Conservation (phyloP, 2,329 filamentous ascomycete genomes). For the Rutstroemia sp. region DNA sequence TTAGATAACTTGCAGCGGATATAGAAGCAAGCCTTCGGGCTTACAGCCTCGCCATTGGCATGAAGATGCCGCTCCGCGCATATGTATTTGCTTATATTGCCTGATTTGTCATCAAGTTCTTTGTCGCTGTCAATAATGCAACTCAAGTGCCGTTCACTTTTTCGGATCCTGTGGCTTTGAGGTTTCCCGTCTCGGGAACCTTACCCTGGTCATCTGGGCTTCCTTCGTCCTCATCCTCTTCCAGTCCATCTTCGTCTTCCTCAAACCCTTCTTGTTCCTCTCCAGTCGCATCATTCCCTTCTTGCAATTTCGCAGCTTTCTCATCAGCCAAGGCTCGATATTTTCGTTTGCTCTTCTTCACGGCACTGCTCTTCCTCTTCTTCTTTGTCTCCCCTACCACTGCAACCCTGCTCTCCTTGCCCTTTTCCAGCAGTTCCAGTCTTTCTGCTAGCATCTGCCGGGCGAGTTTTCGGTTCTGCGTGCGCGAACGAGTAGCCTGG, state of each 20-base stretch:
- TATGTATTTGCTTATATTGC: too few relatives aligned
- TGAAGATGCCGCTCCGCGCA: too few relatives aligned
- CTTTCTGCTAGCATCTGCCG: conserved; percentile 51
- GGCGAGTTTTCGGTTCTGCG: conserved; percentile 82
- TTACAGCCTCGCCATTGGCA: too few relatives aligned
- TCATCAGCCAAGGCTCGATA: conserved; percentile 50
- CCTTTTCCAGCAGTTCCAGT: conserved; percentile 65
- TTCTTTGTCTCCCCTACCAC: conserved; percentile 56
- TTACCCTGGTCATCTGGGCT: neutral
- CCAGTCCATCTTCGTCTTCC: neutral
- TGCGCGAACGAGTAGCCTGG: conserved; percentile 80
- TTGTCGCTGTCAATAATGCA: too few relatives aligned
- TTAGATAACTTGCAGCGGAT: neutral
- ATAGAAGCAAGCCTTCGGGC: neutral
- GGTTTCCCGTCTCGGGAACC: neutral
- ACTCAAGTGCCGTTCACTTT: too few relatives aligned
- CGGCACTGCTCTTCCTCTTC: conserved; percentile 66
- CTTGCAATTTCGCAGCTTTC: conserved; percentile 17
- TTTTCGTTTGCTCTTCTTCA: conserved; percentile 78
- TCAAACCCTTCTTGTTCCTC: neutral
- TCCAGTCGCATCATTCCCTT: conserved; percentile 10
- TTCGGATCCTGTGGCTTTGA: too few relatives aligned
- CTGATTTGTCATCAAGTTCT: too few relatives aligned
- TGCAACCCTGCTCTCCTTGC: conserved; percentile 57
- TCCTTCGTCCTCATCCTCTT: neutral